phyloP scores from a whole-genome alignment of 2,329 filamentous ascomycete species.

The Scedosporium apiospermum region DNA sequence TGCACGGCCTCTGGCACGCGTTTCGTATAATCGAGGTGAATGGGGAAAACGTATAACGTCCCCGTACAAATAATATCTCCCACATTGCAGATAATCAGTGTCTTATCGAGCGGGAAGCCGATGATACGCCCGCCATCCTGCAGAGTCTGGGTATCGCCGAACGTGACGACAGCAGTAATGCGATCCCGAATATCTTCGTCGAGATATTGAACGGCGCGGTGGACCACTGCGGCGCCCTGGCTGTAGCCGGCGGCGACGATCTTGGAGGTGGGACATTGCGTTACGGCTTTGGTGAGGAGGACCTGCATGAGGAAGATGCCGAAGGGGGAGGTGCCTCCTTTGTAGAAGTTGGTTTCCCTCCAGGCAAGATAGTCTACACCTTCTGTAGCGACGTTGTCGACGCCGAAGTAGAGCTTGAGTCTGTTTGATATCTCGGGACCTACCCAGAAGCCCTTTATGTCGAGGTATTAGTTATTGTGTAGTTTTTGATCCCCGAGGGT shows the following conservation, averaged over 20 bases:
- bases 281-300: conserved; percentile 23
- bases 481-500: neutral
- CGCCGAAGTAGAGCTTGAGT: conserved; percentile 13
- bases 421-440: conserved; percentile 11
- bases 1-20: conserved; percentile 20
- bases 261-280: conserved; percentile 24
- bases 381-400: conserved; percentile 12
- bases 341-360: conserved; percentile 21
- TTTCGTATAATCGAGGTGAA: conserved; percentile 26
- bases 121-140: conserved; percentile 25
- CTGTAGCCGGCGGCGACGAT: conserved; percentile 29
- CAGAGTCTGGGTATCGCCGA: conserved; percentile 15
- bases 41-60: conserved; percentile 21
- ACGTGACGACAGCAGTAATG: conserved; percentile 17
- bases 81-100: conserved; percentile 29
- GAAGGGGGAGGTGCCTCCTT: conserved; percentile 19
- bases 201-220: conserved; percentile 17
- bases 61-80: conserved; percentile 28
- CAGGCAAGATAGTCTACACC: conserved; percentile 25
- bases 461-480: neutral
- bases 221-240: conserved; percentile 21
- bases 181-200: conserved; percentile 13
- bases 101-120: conserved; percentile 23
- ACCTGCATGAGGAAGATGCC: conserved; percentile 22
- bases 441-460: conserved; percentile 9